Percentiles rank a stretch among this genome's conserved stretches.
These are phyloP conservation scores for Cyclospora cayetanensis DNA, from an alignment of 169 alveolate genomes.

Conservation along the genomic window DNA sequence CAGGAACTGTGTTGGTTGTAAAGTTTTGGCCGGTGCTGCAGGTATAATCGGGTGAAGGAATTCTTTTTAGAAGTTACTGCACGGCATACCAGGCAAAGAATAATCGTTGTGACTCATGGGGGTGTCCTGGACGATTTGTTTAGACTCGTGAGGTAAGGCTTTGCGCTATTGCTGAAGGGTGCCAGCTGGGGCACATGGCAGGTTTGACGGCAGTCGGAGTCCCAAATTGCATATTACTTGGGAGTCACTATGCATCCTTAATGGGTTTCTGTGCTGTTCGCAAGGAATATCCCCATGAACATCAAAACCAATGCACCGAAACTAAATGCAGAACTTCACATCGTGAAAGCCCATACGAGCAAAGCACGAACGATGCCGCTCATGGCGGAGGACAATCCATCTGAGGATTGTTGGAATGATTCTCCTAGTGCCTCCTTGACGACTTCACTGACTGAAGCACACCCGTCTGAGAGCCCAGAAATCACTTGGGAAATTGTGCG, in stretches of 20 bases:
- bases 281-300: constrained; percentile 28
- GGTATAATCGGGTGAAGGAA: constrained; percentile 10
- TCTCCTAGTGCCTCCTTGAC: background rate
- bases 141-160: constrained; percentile 13
- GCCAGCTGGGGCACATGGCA: too few relatives aligned
- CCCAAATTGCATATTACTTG: background rate
- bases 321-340: constrained; percentile 51
- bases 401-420: background rate
- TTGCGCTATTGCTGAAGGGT: background rate
- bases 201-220: too few relatives aligned
- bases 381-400: background rate
- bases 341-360: background rate
- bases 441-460: background rate
- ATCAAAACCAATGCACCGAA: constrained; percentile 38
- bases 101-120: constrained; percentile 60
- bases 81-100: constrained; percentile 14
- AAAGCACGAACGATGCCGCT: background rate
- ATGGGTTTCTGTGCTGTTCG: background rate
- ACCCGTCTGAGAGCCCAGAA: background rate
- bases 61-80: constrained; percentile 18
- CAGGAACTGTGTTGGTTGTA: background rate
- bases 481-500: constrained; percentile 19
- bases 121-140: constrained; percentile 59
- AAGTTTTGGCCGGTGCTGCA: background rate
- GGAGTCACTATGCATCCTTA: too few relatives aligned